Evolutionary conservation across 495 filamentous ascomycete genomes (phyloP).

Genomic region (Tuber brumale): DNA sequence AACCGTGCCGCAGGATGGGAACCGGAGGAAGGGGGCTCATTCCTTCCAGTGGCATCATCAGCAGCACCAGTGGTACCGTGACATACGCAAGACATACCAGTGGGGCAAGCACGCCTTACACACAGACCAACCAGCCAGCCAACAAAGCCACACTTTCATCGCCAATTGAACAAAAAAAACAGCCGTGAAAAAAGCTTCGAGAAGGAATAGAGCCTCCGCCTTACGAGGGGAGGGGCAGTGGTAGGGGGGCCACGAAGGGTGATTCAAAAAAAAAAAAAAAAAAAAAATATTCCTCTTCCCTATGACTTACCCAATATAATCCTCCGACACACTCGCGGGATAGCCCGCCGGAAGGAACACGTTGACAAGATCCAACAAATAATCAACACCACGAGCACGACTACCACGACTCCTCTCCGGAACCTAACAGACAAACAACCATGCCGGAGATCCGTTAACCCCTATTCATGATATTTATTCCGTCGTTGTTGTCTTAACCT

Average conservation of each 20-base stretch:
- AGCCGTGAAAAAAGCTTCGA: background rate
- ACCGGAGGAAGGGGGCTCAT: background rate
- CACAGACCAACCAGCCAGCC: background rate
- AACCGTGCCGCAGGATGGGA: background rate
- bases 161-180: background rate
- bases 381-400: background rate
- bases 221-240: background rate
- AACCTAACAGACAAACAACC: background rate
- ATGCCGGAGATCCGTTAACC: background rate
- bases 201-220: background rate
- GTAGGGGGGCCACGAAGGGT: background rate
- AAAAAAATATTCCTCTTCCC: background rate
- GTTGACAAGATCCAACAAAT: constrained; percentile 47
- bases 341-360: constrained; percentile 91
- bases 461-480: background rate
- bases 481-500: background rate
- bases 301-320: constrained; percentile 70
- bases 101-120: background rate
- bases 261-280: background rate
- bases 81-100: background rate
- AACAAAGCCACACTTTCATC: background rate
- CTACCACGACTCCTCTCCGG: background rate
- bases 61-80: background rate
- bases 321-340: constrained; percentile 80
- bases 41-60: background rate